These are phyloP conservation scores for Leccinellum rugosiceps DNA, from an alignment of 768 basidiomycete genomes.

Conservation along the genomic window DNA sequence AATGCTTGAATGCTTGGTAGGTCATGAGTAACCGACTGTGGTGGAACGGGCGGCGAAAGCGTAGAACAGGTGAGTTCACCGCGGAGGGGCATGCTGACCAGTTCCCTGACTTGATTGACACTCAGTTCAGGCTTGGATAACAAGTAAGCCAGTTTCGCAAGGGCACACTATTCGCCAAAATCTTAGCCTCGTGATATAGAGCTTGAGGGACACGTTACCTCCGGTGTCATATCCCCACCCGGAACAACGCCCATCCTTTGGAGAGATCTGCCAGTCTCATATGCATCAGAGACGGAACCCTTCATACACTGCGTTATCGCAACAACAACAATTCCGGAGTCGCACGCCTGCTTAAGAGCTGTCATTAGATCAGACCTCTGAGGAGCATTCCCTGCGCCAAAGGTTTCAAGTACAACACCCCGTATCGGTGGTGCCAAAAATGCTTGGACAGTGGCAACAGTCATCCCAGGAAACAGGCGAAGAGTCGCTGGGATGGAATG, in stretches of 20 bases:
- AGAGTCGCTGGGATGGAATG: constrained; percentile 56
- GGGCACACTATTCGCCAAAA: constrained; percentile 62
- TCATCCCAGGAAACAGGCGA: constrained; percentile 86
- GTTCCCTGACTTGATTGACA: constrained; percentile 61
- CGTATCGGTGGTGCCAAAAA: constrained; percentile 72
- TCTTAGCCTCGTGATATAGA: neutral
- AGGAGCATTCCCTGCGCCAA: constrained; percentile 92
- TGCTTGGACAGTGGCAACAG: constrained; percentile 65
- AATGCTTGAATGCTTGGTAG: constrained; percentile 62
- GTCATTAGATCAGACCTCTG: constrained; percentile 71
- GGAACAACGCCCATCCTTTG: constrained; percentile 74
- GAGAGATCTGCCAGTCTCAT: constrained; percentile 73
- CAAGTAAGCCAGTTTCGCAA: constrained; percentile 87
- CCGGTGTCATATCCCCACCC: constrained; percentile 94
- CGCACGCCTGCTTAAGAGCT: constrained; percentile 78
- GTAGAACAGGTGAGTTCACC: constrained; percentile 77
- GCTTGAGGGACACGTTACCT: constrained; percentile 45
- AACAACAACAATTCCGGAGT: constrained; percentile 81
- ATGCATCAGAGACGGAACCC: constrained; percentile 82
- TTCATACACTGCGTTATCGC: constrained; percentile 89
- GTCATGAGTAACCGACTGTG: constrained; percentile 38
- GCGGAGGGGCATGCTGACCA: constrained; percentile 76
- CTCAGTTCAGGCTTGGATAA: constrained; percentile 82
- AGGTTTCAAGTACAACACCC: constrained; percentile 88
- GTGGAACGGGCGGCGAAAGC: constrained; percentile 41